Conservation (phyloP, 2,329 filamentous ascomycete genomes). For the Parafenestella ontariensis region DNA sequence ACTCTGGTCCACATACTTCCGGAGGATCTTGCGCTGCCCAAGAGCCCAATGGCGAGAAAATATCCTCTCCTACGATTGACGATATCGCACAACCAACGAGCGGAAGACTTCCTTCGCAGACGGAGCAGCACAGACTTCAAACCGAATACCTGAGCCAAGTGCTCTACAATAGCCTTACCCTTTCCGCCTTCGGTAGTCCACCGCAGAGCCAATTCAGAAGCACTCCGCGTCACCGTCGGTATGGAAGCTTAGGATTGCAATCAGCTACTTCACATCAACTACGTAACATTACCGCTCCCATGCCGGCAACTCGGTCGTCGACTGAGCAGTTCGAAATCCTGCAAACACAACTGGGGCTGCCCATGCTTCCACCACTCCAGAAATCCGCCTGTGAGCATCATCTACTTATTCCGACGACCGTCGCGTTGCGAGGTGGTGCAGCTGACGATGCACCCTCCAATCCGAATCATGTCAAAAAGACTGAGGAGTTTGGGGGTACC, state of each 20-base stretch:
- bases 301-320: not conserved
- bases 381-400: not conserved
- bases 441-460: not conserved
- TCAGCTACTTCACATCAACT: conserved; percentile 8
- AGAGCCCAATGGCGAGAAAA: not conserved
- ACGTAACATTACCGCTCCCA: conserved; percentile 16
- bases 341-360: not conserved
- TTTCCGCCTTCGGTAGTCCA: not conserved
- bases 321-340: not conserved
- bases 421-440: conserved; percentile 20
- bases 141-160: conserved; percentile 34
- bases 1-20: not conserved
- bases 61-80: not conserved
- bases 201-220: conserved; percentile 7
- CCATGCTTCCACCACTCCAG: not conserved
- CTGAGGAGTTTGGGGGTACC: too few relatives aligned
- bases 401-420: not conserved
- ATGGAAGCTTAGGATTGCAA: conserved; percentile 13
- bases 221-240: conserved; percentile 3
- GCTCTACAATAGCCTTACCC: conserved; percentile 23
- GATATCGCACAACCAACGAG: conserved; percentile 7
- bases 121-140: conserved; percentile 29
- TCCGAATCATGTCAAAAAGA: not conserved
- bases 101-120: not conserved
- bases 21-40: not conserved